These are phyloP conservation scores for Botrytis hyacinthi DNA, from an alignment of 2,329 filamentous ascomycete genomes.

Conservation along the genomic window DNA sequence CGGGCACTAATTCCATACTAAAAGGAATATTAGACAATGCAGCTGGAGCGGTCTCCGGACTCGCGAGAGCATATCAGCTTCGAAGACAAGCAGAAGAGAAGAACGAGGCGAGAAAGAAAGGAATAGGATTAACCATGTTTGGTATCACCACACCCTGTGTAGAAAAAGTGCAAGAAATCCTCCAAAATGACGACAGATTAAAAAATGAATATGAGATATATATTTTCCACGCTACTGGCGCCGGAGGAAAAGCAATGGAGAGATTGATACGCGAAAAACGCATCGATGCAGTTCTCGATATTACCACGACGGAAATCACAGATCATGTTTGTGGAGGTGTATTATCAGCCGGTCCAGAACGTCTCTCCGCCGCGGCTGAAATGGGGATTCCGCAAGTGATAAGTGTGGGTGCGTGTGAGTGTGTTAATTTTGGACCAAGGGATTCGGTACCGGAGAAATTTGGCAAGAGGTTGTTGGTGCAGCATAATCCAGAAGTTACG, in stretches of 20 bases:
- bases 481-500: slow-evolving; percentile 66
- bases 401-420: slow-evolving; percentile 47
- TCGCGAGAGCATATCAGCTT: slow-evolving; percentile 55
- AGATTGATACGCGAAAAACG: slow-evolving; percentile 54
- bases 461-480: slow-evolving; percentile 50
- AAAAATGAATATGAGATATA: slow-evolving; percentile 53
- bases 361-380: slow-evolving; percentile 56
- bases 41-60: slow-evolving; percentile 51
- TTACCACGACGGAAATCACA: slow-evolving; percentile 70
- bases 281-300: slow-evolving; percentile 65
- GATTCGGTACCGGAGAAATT: slow-evolving; percentile 56
- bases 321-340: slow-evolving; percentile 63
- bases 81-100: slow-evolving; percentile 6
- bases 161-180: slow-evolving; percentile 50
- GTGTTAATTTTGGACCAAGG: slow-evolving; percentile 53
- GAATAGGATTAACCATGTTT: slow-evolving; percentile 70
- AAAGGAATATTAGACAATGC: slow-evolving; percentile 60
- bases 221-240: slow-evolving; percentile 68
- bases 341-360: slow-evolving; percentile 55
- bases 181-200: slow-evolving; percentile 39
- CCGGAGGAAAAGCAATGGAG: slow-evolving; percentile 69
- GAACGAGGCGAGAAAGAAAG: slow-evolving; percentile 41
- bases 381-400: slow-evolving; percentile 58
- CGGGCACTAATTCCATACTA: slow-evolving; percentile 61
- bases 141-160: slow-evolving; percentile 69